phyloP scores from a whole-genome alignment of 345 rosid species.

The Cochlearia excelsa region DNA sequence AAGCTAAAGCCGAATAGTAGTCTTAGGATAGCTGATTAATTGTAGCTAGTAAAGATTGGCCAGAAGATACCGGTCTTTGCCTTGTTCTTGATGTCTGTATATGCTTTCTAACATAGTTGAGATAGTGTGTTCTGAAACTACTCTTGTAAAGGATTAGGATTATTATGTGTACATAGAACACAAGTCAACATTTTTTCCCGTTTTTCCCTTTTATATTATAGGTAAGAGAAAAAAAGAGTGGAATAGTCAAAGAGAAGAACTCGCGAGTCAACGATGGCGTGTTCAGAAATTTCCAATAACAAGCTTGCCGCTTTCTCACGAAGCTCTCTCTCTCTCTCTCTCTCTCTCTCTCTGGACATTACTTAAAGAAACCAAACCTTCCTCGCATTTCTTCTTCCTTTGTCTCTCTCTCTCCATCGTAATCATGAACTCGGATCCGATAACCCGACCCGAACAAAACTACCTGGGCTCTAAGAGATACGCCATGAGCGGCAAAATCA shows the following conservation, averaged over 20 bases:
- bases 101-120: no score
- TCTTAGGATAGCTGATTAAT: no score
- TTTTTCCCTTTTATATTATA: no score
- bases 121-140: no score
- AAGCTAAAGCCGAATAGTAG: no score
- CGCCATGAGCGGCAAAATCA: constrained; percentile 62
- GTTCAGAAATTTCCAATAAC: constrained; percentile 16
- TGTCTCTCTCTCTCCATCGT: constrained; percentile 9
- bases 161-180: no score
- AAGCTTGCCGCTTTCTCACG: constrained; percentile 24
- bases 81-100: no score
- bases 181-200: no score
- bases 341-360: constrained; percentile 9
- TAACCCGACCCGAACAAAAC: constrained; percentile 3
- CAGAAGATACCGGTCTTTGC: no score
- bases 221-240: neutral
- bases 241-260: constrained; percentile 11
- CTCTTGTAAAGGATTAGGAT: no score
- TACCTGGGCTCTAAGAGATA: constrained; percentile 31
- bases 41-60: no score
- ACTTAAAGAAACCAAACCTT: constrained; percentile 12
- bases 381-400: constrained; percentile 13
- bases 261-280: constrained; percentile 33
- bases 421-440: constrained; percentile 22
- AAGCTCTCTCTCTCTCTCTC: constrained; percentile 24